Evolutionary conservation across 2,329 filamentous ascomycete species (phyloP), one percentile per base, ranked within the genome.

Genomic region (Bipolaris cookei): DNA sequence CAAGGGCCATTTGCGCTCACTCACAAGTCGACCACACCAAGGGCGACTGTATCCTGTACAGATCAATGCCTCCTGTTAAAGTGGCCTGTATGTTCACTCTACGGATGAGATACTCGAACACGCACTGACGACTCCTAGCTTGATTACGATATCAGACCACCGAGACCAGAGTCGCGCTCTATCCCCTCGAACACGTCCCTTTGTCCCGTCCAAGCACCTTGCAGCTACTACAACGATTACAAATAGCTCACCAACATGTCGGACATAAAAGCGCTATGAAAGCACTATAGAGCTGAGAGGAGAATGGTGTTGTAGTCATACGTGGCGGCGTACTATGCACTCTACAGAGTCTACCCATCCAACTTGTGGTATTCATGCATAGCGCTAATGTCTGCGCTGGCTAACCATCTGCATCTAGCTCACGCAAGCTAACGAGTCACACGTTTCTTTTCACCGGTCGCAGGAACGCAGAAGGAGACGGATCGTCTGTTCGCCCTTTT

Each of bases 381-480:
- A 52, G 41, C 48, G 48, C 54, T 56, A 52, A 45, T 34, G 35
- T 52, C 32, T 47, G 54, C 32, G 25, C 35, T 42, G 28, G 42
- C 41, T 16, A 16, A n/a, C 34, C 18, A 16, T 49, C 44, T 54
- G 54, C 54, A 46, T 7, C 34, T n/a, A 35, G 43, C 41, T 52
- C 48, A 41, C 48, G 42, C 34, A 23, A 41, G 42, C 34, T 42
- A 39, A 47, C 48, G 35, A 41, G 45, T 30, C 45, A 32, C 21
- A 35, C 47, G 6, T 10, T 35, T 41, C 16, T 20, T 52, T 20
- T 34, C 25, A 30, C 51, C 48, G 10, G 34, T 16, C 20, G 23
- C 28, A 13, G 48, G 48, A 34, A 51, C 21, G 20, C 20, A 20
- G 10, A 16, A 37, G 21, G 23, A 13, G 4, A 34, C 25, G 13